Evolutionary conservation across 2,329 filamentous ascomycete genomes (phyloP).

Genomic region (Fusarium floridanum): DNA sequence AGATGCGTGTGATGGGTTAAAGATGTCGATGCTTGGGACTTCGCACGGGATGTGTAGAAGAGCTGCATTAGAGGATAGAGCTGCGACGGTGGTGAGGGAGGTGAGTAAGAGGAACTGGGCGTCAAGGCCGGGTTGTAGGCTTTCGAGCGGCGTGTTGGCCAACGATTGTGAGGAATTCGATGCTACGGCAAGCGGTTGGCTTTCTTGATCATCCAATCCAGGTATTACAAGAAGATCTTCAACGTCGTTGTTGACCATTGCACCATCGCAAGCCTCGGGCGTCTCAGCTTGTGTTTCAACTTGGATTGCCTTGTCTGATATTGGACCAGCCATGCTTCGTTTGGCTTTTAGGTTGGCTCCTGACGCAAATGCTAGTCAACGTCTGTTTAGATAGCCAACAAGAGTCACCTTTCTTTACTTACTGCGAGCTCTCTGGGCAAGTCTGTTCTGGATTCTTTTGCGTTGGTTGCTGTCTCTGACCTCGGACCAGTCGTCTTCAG

Average conservation of each 20-base stretch:
- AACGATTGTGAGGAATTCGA: no score
- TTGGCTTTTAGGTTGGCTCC: not conserved
- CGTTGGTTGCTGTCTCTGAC: slow-evolving; percentile 23
- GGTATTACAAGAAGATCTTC: not conserved
- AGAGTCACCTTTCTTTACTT: not conserved
- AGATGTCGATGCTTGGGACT: not conserved
- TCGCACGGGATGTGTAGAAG: slow-evolving; percentile 16
- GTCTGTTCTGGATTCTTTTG: slow-evolving; percentile 37
- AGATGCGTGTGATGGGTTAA: not conserved
- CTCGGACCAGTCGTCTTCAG: slow-evolving; percentile 26
- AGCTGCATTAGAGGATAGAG: not conserved
- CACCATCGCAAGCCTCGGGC: not conserved
- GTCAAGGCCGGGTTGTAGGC: not conserved
- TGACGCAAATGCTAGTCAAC: no score
- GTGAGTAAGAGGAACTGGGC: slow-evolving; percentile 10
- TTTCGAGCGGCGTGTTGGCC: not conserved
- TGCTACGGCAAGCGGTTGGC: accelerated
- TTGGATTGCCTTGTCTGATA: not conserved
- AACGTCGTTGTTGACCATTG: not conserved
- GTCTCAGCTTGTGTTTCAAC: not conserved
- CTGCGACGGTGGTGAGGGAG: slow-evolving; percentile 15
- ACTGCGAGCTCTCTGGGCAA: slow-evolving; percentile 34
- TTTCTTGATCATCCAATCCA: not conserved
- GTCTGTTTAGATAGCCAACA: not conserved
- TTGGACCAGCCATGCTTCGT: not conserved